Percentiles rank a stretch among this genome's conserved stretches.
Conservation (phyloP, 2,329 filamentous ascomycete genomes). For the Ceratocystis ficicola region DNA sequence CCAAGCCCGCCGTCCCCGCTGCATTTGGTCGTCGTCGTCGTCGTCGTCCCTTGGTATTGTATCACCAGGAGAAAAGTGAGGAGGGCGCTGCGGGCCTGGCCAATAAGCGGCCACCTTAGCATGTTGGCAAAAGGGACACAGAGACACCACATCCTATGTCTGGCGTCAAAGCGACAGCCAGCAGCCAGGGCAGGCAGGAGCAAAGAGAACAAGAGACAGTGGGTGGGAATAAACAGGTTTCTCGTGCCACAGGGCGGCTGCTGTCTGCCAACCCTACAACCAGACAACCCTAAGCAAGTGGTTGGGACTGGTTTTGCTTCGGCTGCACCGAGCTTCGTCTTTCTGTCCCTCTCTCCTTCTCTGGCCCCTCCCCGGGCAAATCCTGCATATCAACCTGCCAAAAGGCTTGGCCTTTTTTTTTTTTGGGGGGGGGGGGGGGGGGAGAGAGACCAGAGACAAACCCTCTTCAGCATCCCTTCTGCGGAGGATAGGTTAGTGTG, state of each 20-base stretch:
- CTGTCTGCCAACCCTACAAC: not conserved
- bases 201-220: not conserved
- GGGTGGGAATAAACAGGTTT: not conserved
- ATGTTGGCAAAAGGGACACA: too few species aligned
- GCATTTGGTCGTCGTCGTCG: too few species aligned
- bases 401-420: not conserved
- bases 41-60: too few species aligned
- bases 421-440: not conserved
- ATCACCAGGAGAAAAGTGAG: too few species aligned
- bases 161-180: too few species aligned
- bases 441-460: not conserved
- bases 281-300: not conserved
- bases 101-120: too few species aligned
- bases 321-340: too few species aligned
- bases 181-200: not conserved
- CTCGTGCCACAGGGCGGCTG: not conserved
- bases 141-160: too few species aligned
- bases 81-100: too few species aligned
- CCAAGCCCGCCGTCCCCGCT: too few species aligned
- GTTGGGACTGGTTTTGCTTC: too few species aligned
- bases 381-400: conserved; percentile 3
- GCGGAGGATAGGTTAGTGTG: not conserved
- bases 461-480: too few species aligned
- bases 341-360: not conserved
- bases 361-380: not conserved